Evolutionary conservation across 495 filamentous ascomycete genomes (phyloP), one percentile per base, ranked within the genome.

Genomic region (Parmelia sp.): DNA sequence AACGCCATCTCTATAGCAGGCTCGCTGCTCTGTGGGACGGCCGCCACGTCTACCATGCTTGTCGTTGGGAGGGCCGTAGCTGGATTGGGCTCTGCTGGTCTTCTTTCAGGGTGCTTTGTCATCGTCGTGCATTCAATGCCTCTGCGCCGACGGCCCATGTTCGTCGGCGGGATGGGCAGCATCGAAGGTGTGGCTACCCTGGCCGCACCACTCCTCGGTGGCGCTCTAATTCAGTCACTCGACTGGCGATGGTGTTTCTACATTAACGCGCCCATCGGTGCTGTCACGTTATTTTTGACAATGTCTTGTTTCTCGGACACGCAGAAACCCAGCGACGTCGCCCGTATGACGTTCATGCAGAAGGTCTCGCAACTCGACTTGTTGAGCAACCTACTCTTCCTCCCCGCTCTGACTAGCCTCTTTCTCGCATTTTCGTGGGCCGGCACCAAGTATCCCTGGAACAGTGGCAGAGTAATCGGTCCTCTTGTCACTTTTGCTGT

Each of bases 191-290:
- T 92, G 27, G 84, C 89, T 1, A 82, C 78, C 15, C 83, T 90
- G 40, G 81, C 84, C 10, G 89, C 88, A 9, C 88, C 89, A 2
- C 73, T 92, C 0, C 73, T 86, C 2, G 84, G 84, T 11, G 84
- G 83, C 10, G 78, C 75, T 5, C 83, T 86, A 61, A 84, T 83
- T 1, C 77, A 82, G 29, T 73, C 80, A 17, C 74, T 85, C 7
- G 80, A 82, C 3, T 94, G 90, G 90, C 76, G 90, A 57, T 92
- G 89, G 90, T 93, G 89, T 59, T 65, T 65, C 29, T 65, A 65
- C 47, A 69, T 72, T 58, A 72, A 72, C 39, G 49, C 70, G 0
- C 71, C 71, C 25, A 77, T 85, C 55, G 83, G 83, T 23, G 40
- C 40, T 19, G 40, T 44, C 40, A 44, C 40, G 40, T 19, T 44